These are phyloP conservation scores for Clausena lansium DNA, from an alignment of 345 rosid genomes.

Conservation along the genomic window DNA sequence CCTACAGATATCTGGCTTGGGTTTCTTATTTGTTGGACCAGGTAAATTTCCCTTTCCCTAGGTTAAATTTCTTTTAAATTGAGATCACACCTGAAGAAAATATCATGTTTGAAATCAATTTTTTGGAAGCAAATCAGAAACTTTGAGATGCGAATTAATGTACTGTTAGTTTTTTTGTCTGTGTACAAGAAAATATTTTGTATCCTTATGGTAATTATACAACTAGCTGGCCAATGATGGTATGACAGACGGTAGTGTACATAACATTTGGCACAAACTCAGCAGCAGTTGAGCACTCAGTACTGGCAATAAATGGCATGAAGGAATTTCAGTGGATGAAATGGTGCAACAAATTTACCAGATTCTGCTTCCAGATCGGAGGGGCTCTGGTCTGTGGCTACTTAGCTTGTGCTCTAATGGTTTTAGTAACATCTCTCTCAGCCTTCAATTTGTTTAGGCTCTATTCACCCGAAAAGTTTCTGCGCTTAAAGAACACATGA, in stretches of 20 bases:
- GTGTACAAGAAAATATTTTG: too few species aligned
- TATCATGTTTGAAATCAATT: neutral
- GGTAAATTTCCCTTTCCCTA: conserved; percentile 32
- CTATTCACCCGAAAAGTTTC: conserved; percentile 50
- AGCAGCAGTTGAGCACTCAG: conserved; percentile 42
- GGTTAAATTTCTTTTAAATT: neutral
- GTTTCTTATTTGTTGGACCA: conserved; percentile 53
- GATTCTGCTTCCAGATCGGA: conserved; percentile 68
- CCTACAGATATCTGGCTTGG: conserved; percentile 37
- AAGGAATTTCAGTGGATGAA: conserved; percentile 65
- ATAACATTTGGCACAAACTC: conserved; percentile 39
- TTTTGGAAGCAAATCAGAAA: neutral
- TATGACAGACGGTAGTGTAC: conserved; percentile 47
- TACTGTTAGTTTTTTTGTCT: too few species aligned
- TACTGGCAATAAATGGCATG: conserved; percentile 46
- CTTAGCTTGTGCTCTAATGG: conserved; percentile 33
- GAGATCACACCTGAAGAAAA: too few species aligned
- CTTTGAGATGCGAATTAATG: too few species aligned
- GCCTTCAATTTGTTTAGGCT: conserved; percentile 67
- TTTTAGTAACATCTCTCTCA: conserved; percentile 42
- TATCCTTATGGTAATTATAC: too few species aligned
- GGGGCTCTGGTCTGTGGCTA: conserved; percentile 43
- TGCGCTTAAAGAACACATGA: conserved; percentile 34
- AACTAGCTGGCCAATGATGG: too few species aligned
- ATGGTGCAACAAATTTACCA: conserved; percentile 59